Evolutionary conservation across 2,329 filamentous ascomycete genomes (phyloP).

Genomic region (Juglanconis oblonga): DNA sequence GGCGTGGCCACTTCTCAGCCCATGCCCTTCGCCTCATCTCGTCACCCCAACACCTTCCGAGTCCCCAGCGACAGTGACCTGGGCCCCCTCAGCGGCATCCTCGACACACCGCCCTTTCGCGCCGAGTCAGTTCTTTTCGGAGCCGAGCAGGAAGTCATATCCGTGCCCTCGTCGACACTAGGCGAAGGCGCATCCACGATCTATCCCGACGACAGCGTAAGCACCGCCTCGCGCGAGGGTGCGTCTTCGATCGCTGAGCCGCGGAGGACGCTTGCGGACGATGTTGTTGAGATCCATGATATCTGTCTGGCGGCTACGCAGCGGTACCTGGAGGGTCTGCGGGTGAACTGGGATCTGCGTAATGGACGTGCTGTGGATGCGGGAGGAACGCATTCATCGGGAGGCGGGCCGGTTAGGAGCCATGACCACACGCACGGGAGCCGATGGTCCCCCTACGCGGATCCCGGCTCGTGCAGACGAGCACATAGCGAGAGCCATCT

Average conservation of each 20-base stretch:
- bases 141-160: background rate
- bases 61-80: background rate
- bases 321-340: slow-evolving; percentile 21
- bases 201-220: slow-evolving; percentile 8
- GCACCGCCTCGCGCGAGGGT: background rate
- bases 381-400: background rate
- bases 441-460: background rate
- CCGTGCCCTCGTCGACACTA: background rate
- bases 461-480: background rate
- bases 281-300: slow-evolving; percentile 19
- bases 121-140: no score
- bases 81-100: background rate
- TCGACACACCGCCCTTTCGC: background rate
- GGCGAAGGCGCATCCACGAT: background rate
- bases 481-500: slow-evolving; percentile 3
- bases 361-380: background rate
- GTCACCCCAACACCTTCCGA: background rate
- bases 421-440: background rate
- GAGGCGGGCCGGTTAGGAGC: background rate
- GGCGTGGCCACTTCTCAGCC: background rate
- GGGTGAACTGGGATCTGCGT: slow-evolving; percentile 22
- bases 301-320: slow-evolving; percentile 24
- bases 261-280: background rate
- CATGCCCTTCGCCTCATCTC: background rate
- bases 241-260: background rate